phyloP scores from a whole-genome alignment of 2,329 filamentous ascomycete species.

The Fusarium oxysporum region DNA sequence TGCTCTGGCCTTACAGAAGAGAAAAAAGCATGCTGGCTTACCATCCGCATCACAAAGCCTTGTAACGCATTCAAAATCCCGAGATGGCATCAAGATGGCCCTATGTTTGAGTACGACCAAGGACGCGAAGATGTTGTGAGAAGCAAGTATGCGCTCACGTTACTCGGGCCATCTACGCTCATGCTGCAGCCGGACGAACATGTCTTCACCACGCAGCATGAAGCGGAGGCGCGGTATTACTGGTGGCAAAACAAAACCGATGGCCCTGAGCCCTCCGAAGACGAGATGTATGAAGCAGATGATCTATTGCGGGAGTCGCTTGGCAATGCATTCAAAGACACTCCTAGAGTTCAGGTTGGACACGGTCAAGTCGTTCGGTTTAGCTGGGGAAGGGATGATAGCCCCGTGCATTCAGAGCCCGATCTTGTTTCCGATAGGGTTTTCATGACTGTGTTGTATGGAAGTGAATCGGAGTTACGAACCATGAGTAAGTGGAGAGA shows the following conservation, averaged over 20 bases:
- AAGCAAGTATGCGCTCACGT: background rate
- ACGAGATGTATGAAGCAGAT: background rate
- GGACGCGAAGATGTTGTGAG: background rate
- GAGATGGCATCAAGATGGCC: background rate
- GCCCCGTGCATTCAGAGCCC: conserved; percentile 3
- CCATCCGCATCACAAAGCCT: background rate
- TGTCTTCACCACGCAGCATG: background rate
- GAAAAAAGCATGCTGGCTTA: background rate
- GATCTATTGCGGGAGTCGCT: background rate
- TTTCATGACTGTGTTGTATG: conserved; percentile 3
- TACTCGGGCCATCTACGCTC: background rate
- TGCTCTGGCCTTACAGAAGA: background rate
- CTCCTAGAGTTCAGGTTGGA: background rate
- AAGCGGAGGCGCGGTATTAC: background rate
- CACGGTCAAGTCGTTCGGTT: background rate
- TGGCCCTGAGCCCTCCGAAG: background rate
- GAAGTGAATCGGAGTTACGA: background rate
- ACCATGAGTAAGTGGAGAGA: background rate
- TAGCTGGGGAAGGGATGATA: background rate
- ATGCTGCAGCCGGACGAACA: background rate
- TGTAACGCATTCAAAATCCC: background rate
- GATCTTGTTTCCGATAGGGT: background rate
- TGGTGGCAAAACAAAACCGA: background rate
- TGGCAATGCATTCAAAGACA: background rate
- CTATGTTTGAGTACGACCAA: background rate